Conservation (phyloP, 2,329 filamentous ascomycete species). For the Hymenoscyphus infarciens region DNA sequence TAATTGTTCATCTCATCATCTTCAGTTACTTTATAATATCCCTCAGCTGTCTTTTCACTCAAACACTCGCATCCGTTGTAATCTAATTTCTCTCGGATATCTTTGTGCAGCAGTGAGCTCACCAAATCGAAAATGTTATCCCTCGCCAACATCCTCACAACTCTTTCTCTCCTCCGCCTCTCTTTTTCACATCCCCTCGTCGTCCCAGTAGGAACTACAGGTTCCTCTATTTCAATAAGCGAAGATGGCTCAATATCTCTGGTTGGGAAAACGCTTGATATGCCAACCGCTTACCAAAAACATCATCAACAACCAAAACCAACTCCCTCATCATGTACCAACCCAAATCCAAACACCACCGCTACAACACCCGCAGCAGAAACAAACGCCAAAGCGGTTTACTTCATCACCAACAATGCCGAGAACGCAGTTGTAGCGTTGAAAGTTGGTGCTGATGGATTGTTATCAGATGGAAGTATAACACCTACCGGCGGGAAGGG, state of each 20-base stretch:
- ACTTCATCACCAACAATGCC: constrained; percentile 52
- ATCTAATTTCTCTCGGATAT: no score
- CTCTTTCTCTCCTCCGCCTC: constrained; percentile 5
- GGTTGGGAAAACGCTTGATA: no score
- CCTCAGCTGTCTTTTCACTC: no score
- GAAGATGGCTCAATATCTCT: constrained; percentile 17
- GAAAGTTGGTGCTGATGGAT: constrained; percentile 45
- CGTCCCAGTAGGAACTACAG: constrained; percentile 16
- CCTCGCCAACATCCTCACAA: constrained; percentile 4
- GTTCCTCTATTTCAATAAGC: constrained; percentile 13
- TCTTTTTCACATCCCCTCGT: constrained; percentile 11
- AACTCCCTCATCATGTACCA: neutral
- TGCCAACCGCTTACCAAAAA: neutral
- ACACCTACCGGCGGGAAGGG: constrained; percentile 48
- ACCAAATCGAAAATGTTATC: constrained; percentile 8
- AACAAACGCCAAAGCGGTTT: constrained; percentile 43
- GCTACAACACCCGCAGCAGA: constrained; percentile 1
- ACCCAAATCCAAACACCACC: no score
- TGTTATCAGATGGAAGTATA: constrained; percentile 41
- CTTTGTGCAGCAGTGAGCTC: no score
- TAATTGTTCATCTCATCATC: no score
- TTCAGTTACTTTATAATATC: no score
- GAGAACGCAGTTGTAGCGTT: constrained; percentile 49
- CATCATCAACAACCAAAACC: neutral
- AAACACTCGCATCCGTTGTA: no score